Conservation (phyloP, 2,329 filamentous ascomycete species). For the Nemania diffusa region DNA sequence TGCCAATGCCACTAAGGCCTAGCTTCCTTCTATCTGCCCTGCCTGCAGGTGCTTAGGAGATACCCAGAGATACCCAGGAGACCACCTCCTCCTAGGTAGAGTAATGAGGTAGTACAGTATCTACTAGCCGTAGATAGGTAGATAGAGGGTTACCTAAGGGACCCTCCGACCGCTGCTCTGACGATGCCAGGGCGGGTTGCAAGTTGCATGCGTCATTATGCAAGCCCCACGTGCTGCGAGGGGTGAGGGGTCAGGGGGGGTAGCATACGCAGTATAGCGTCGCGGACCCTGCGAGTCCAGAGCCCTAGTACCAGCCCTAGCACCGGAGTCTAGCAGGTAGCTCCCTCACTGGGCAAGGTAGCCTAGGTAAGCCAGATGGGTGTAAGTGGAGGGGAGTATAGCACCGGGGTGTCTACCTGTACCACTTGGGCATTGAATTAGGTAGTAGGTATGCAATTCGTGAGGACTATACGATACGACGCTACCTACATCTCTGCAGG, state of each 20-base stretch:
- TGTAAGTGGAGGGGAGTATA: not conserved
- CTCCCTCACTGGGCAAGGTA: not conserved
- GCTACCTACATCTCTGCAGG: not conserved
- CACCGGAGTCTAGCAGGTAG: not conserved
- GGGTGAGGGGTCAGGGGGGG: not conserved
- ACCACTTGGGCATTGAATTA: not conserved
- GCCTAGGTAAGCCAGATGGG: not conserved
- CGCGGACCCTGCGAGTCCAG: not conserved
- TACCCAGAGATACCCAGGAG: too few species aligned
- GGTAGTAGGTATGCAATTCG: not conserved
- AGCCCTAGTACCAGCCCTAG: not conserved
- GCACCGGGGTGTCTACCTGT: not conserved
- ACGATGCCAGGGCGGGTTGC: slow-evolving; percentile 26
- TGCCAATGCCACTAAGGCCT: not conserved
- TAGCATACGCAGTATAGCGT: not conserved
- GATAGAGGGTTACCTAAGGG: not conserved
- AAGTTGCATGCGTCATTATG: slow-evolving; percentile 34
- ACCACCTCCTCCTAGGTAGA: too few species aligned
- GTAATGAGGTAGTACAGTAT: too few species aligned
- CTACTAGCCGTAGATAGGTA: too few species aligned
- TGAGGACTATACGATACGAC: not conserved
- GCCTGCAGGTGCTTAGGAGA: not conserved
- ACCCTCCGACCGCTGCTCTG: slow-evolving; percentile 28
- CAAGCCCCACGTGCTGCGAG: slow-evolving; percentile 34
- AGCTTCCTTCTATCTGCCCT: not conserved